Conservation (phyloP, 768 basidiomycete genomes). For the Hirschioporus abietinus region DNA sequence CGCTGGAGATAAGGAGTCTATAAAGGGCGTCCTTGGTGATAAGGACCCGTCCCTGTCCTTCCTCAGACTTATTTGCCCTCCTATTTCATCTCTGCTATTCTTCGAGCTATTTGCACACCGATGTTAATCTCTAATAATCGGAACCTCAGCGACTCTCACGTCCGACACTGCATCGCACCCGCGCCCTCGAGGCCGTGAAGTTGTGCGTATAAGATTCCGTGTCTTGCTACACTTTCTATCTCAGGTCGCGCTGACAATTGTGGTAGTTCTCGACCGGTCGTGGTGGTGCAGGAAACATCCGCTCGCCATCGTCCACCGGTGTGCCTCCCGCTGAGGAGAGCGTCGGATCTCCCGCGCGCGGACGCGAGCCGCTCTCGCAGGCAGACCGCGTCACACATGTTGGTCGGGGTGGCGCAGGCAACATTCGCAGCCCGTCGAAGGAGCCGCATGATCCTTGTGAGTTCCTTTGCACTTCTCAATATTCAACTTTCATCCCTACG, state of each 20-base stretch:
- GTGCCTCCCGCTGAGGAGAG: slow-evolving; percentile 36
- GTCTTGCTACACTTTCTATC: no score
- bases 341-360: slow-evolving; percentile 54
- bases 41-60: not conserved
- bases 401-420: slow-evolving; percentile 82
- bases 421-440: slow-evolving; percentile 75
- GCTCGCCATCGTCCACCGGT: slow-evolving; percentile 38
- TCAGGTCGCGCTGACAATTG: no score
- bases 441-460: slow-evolving; percentile 25
- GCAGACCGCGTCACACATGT: slow-evolving; percentile 28
- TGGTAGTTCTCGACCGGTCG: slow-evolving; percentile 54
- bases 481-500: not conserved
- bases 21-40: not conserved
- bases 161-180: slow-evolving; percentile 5
- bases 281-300: slow-evolving; percentile 67
- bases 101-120: not conserved
- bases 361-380: slow-evolving; percentile 47
- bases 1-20: not conserved
- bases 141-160: not conserved
- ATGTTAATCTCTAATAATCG: not conserved
- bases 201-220: slow-evolving; percentile 7
- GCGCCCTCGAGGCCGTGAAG: slow-evolving; percentile 14
- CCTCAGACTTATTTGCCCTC: not conserved
- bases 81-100: not conserved
- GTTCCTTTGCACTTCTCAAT: not conserved